Percentiles rank a stretch among this genome's conserved stretches.
phyloP scores from a whole-genome alignment of 2,329 filamentous ascomycete genomes.

The Bimuria novae-zelandiae region DNA sequence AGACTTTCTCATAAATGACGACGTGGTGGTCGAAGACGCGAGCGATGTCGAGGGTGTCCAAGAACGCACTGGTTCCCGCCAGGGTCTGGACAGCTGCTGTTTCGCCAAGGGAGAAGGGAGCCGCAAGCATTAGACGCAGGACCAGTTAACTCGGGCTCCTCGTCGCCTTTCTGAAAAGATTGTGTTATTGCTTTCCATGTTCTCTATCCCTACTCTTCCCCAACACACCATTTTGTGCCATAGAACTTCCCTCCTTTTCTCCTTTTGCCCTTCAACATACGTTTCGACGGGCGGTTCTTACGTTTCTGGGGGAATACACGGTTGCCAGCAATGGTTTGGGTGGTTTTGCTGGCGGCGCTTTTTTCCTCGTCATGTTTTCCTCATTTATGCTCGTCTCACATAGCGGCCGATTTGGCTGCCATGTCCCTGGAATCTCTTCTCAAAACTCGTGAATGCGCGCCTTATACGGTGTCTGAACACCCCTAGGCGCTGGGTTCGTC shows the following conservation, averaged over 20 bases:
- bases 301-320: constrained; percentile 17
- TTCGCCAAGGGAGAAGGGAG: constrained; percentile 44
- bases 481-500: constrained; percentile 28
- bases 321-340: constrained; percentile 19
- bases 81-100: constrained; percentile 35
- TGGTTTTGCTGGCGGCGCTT: constrained; percentile 1
- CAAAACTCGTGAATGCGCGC: constrained; percentile 8
- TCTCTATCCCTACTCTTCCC: constrained; percentile 19
- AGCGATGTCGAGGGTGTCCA: constrained; percentile 46
- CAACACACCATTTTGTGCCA: constrained; percentile 17
- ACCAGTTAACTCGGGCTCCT: constrained; percentile 34
- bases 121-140: constrained; percentile 38
- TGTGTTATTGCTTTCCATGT: constrained; percentile 22
- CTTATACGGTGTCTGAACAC: constrained; percentile 3
- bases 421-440: constrained; percentile 5
- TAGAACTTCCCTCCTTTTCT: too few relatives aligned
- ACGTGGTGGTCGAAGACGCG: constrained; percentile 46
- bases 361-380: neutral
- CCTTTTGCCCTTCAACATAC: neutral
- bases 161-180: constrained; percentile 30
- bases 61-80: constrained; percentile 38
- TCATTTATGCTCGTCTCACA: neutral
- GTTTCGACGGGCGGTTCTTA: neutral
- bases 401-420: neutral
- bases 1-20: constrained; percentile 40